Percentiles rank a stretch among this genome's conserved stretches.
Evolutionary conservation across 805 yeast genomes (phyloP).

Genomic region (Blastobotrys attinorum): DNA sequence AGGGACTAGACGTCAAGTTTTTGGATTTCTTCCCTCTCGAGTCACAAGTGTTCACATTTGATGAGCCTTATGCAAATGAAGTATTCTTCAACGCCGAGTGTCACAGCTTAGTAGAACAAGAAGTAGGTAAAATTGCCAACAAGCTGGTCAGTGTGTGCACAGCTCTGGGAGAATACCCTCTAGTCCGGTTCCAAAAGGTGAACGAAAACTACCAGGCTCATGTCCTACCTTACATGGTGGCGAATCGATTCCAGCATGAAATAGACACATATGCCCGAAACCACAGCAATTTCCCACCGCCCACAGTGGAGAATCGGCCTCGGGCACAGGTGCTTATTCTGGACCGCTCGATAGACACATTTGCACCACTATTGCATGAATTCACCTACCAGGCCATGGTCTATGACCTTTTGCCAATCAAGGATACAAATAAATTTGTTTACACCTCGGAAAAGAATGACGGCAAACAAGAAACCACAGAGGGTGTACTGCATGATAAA

Average conservation of each 20-base stretch:
- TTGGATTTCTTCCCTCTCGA: slow-evolving; percentile 61
- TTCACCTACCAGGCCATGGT: slow-evolving; percentile 90
- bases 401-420: slow-evolving; percentile 54
- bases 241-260: slow-evolving; percentile 58
- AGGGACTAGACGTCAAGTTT: slow-evolving; percentile 34
- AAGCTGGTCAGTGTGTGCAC: slow-evolving; percentile 66
- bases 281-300: slow-evolving; percentile 57
- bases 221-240: slow-evolving; percentile 59
- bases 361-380: slow-evolving; percentile 81
- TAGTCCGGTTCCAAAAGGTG: slow-evolving; percentile 63
- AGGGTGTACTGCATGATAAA: slow-evolving; percentile 45
- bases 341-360: slow-evolving; percentile 78
- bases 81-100: slow-evolving; percentile 63
- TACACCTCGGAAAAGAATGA: slow-evolving; percentile 44
- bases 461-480: slow-evolving; percentile 36
- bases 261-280: slow-evolving; percentile 69
- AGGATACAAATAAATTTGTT: slow-evolving; percentile 38
- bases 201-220: slow-evolving; percentile 48
- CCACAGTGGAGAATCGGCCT: slow-evolving; percentile 40
- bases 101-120: slow-evolving; percentile 48
- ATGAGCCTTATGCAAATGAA: slow-evolving; percentile 52
- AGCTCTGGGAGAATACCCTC: slow-evolving; percentile 80
- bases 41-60: slow-evolving; percentile 62
- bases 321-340: slow-evolving; percentile 67
- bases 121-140: slow-evolving; percentile 51